Evolutionary conservation across 495 filamentous ascomycete species (phyloP).

Genomic region (Chaetomium fimeti): DNA sequence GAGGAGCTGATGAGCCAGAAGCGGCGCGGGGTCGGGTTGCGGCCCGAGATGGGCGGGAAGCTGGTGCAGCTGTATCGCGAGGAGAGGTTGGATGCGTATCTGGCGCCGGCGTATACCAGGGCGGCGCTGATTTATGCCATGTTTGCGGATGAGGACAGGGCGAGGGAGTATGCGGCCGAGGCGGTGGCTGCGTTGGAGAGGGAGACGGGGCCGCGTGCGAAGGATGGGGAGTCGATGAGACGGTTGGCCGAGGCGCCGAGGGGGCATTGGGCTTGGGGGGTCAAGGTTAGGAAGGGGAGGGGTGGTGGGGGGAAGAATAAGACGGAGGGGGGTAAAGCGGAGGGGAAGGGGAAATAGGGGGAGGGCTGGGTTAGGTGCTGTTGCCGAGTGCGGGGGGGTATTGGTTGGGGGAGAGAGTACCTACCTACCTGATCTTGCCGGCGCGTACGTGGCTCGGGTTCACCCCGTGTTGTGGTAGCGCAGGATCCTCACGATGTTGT

Average conservation of each 20-base stretch:
- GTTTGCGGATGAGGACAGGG: slow-evolving; percentile 41
- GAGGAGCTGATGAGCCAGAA: slow-evolving; percentile 30
- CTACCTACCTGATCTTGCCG: too few species aligned
- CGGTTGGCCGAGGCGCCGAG: slow-evolving; percentile 36
- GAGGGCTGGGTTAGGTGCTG: slow-evolving; percentile 19
- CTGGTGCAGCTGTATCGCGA: slow-evolving; percentile 37
- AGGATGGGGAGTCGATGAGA: slow-evolving; percentile 40
- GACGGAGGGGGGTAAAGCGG: not conserved
- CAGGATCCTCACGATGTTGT: too few species aligned
- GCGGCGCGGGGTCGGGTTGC: slow-evolving; percentile 12
- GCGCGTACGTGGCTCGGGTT: too few species aligned
- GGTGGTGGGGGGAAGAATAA: not conserved
- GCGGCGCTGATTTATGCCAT: slow-evolving; percentile 47
- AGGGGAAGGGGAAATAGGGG: not conserved
- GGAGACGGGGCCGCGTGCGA: slow-evolving; percentile 35
- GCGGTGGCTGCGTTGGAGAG: slow-evolving; percentile 39
- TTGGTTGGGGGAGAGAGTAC: too few species aligned
- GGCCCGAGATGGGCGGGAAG: slow-evolving; percentile 37
- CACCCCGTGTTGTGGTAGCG: too few species aligned
- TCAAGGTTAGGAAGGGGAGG: slow-evolving; percentile 11
- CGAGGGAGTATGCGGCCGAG: slow-evolving; percentile 34
- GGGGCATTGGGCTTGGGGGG: slow-evolving; percentile 34
- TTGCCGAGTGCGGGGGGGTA: too few species aligned
- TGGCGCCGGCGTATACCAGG: slow-evolving; percentile 41
- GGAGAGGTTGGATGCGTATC: slow-evolving; percentile 40